Conservation (phyloP, 1,139 yeast species). For the Magnusiomyces ingens region DNA sequence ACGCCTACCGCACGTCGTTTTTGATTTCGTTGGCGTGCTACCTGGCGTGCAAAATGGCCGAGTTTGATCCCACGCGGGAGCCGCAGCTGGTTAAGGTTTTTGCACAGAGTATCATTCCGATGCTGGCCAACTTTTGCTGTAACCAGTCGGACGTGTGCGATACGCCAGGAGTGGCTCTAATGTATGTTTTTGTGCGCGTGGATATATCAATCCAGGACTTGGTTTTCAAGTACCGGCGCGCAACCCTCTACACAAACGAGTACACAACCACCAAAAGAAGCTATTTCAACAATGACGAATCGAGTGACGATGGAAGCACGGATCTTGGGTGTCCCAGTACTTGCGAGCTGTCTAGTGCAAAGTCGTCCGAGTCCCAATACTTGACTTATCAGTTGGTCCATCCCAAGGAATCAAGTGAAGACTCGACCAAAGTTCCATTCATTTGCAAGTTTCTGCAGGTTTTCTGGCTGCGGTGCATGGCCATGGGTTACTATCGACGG, state of each 20-base stretch:
- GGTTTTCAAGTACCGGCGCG: slow-evolving; percentile 3
- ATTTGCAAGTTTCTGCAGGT: slow-evolving; percentile 9
- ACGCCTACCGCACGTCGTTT: slow-evolving; percentile 8
- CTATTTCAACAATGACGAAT: neutral
- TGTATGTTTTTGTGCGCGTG: slow-evolving; percentile 15
- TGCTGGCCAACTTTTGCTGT: slow-evolving; percentile 8
- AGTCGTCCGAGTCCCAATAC: neutral
- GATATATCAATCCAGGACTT: slow-evolving; percentile 10
- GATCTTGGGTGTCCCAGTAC: neutral
- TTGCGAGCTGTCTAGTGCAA: neutral
- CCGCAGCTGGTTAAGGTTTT: slow-evolving; percentile 7
- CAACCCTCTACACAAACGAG: neutral
- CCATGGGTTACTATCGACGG: slow-evolving; percentile 11
- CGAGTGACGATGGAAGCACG: neutral
- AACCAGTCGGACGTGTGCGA: slow-evolving; percentile 14
- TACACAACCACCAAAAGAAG: neutral
- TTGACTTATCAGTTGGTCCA: neutral
- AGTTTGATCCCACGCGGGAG: slow-evolving; percentile 10
- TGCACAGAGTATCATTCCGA: slow-evolving; percentile 11
- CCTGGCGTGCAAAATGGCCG: slow-evolving; percentile 13
- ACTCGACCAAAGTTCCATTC: neutral
- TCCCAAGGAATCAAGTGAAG: neutral
- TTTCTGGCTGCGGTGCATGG: slow-evolving; percentile 15
- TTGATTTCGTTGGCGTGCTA: slow-evolving; percentile 13
- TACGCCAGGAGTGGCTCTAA: slow-evolving; percentile 15